Evolutionary conservation across 805 yeast genomes (phyloP).

Genomic region (Wickerhamiella shivajii): DNA sequence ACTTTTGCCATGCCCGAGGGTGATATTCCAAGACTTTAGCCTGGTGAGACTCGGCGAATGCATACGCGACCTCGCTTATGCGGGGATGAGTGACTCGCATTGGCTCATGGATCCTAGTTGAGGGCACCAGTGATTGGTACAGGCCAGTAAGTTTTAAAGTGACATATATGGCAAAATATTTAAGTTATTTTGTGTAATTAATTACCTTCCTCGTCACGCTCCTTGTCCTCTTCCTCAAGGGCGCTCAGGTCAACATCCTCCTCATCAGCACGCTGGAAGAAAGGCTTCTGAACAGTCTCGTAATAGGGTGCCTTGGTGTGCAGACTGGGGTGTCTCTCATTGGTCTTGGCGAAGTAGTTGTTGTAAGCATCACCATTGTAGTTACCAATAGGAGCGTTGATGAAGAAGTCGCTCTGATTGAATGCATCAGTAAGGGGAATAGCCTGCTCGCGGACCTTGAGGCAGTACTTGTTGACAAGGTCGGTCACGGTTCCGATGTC

Average conservation of each 20-base stretch:
- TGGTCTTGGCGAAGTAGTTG: slow-evolving; percentile 49
- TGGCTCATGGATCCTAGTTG: no score
- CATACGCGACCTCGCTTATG: no score
- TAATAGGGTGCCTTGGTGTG: slow-evolving; percentile 49
- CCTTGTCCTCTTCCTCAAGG: slow-evolving; percentile 13
- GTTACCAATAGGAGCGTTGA: slow-evolving; percentile 67
- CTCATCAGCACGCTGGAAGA: slow-evolving; percentile 21
- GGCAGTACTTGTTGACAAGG: slow-evolving; percentile 33
- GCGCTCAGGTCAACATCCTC: slow-evolving; percentile 13
- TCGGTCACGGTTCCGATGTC: slow-evolving; percentile 30
- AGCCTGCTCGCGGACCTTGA: slow-evolving; percentile 45
- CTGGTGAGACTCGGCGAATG: no score
- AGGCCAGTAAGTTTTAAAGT: no score
- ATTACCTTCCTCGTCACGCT: slow-evolving; percentile 5
- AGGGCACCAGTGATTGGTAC: no score
- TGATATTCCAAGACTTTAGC: no score
- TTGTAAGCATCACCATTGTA: slow-evolving; percentile 71
- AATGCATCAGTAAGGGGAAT: slow-evolving; percentile 71
- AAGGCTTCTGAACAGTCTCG: slow-evolving; percentile 24
- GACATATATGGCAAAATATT: no score
- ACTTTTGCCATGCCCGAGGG: no score
- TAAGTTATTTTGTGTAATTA: no score
- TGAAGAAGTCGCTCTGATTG: slow-evolving; percentile 59
- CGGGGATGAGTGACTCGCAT: no score
- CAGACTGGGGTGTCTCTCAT: slow-evolving; percentile 31